A percentile compares a stretch with the other conserved stretches of the same genome.
Conservation (phyloP, 2,329 filamentous ascomycete species). For the Penicillium polonicum region DNA sequence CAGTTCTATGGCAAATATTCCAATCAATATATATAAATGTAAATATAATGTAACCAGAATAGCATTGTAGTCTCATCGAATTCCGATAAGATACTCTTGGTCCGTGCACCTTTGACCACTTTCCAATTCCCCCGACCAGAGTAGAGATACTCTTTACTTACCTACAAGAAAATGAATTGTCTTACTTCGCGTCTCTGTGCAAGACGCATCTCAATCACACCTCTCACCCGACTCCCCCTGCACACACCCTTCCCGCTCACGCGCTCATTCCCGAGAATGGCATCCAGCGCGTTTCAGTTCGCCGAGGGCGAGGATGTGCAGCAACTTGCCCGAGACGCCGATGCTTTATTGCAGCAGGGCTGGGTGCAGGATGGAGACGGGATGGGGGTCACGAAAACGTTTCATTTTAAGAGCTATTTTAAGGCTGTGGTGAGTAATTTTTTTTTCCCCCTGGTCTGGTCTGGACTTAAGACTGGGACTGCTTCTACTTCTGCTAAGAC, state of each 20-base stretch:
- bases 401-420: slow-evolving; percentile 41
- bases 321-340: slow-evolving; percentile 24
- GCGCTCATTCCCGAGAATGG: slow-evolving; percentile 12
- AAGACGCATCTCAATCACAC: neutral
- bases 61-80: neutral
- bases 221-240: neutral
- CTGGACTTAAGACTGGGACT: neutral
- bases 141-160: neutral
- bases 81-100: neutral
- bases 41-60: neutral
- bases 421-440: slow-evolving; percentile 37
- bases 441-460: neutral
- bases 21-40: neutral
- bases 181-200: slow-evolving; percentile 3
- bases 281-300: slow-evolving; percentile 25
- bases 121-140: too few species aligned
- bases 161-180: neutral
- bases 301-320: slow-evolving; percentile 32
- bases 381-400: slow-evolving; percentile 39
- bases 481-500: neutral
- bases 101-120: neutral
- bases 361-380: slow-evolving; percentile 37
- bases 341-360: slow-evolving; percentile 29
- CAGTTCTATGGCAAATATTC: neutral
- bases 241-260: neutral